These are phyloP conservation scores for Sparassis latifolia DNA, from an alignment of 1,284 basidiomycete genomes.

Conservation along the genomic window DNA sequence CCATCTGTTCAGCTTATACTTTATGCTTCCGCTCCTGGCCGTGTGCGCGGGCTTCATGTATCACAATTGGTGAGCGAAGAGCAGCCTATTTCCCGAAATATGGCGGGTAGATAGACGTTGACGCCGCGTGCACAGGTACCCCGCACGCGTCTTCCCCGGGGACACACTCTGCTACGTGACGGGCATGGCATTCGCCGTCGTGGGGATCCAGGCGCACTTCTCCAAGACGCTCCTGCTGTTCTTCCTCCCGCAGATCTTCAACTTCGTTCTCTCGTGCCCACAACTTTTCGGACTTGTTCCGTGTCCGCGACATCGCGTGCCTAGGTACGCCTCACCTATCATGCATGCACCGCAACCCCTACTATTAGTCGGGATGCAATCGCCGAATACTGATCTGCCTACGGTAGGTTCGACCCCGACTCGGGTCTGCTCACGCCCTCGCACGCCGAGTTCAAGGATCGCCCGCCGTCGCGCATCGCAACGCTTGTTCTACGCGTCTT, in stretches of 20 bases:
- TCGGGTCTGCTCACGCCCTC: slow-evolving; percentile 76
- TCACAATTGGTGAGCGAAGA: slow-evolving; percentile 78
- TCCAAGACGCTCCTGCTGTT: slow-evolving; percentile 95
- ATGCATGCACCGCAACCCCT: background rate
- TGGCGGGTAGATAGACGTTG: background rate
- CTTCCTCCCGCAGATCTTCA: slow-evolving; percentile 97
- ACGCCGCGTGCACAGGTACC: slow-evolving; percentile 69
- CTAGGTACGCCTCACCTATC: slow-evolving; percentile 48
- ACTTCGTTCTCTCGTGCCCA: slow-evolving; percentile 91
- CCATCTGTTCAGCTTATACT: slow-evolving; percentile 92
- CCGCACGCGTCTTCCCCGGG: slow-evolving; percentile 90
- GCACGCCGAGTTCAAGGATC: slow-evolving; percentile 51
- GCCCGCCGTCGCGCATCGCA: slow-evolving; percentile 40
- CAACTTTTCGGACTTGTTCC: slow-evolving; percentile 93
- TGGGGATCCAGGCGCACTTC: slow-evolving; percentile 95
- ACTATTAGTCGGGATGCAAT: too few relatives aligned
- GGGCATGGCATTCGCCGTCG: slow-evolving; percentile 95
- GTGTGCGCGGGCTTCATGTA: slow-evolving; percentile 87
- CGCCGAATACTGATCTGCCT: too few relatives aligned
- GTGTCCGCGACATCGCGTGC: slow-evolving; percentile 91
- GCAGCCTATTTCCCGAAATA: background rate
- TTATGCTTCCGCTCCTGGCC: slow-evolving; percentile 91
- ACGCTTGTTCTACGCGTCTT: slow-evolving; percentile 51
- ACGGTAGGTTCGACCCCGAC: slow-evolving; percentile 59
- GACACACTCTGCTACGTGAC: slow-evolving; percentile 98